phyloP scores from a whole-genome alignment of 2,329 filamentous ascomycete species.

The Penicillium crustosum region DNA sequence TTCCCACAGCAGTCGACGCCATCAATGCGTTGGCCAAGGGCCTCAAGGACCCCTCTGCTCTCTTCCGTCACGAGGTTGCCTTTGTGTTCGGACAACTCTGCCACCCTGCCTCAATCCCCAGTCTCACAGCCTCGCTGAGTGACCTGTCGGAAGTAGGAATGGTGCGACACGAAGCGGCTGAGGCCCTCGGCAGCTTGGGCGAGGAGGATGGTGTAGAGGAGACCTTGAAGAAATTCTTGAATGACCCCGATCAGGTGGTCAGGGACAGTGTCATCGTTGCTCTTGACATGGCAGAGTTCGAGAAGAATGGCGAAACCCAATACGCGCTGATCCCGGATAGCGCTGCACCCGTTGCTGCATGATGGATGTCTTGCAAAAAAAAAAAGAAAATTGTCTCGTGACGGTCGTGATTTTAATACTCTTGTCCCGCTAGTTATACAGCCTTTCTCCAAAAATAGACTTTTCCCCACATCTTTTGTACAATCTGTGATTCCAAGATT shows the following conservation, averaged over 20 bases:
- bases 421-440: conserved; percentile 30
- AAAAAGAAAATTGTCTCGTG: conserved; percentile 22
- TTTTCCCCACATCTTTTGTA: conserved; percentile 16
- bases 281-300: conserved; percentile 96
- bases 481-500: conserved; percentile 14
- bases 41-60: conserved; percentile 78
- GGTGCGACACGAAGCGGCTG: conserved; percentile 96
- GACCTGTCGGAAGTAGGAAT: conserved; percentile 84
- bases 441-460: conserved; percentile 23
- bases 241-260: conserved; percentile 91
- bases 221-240: conserved; percentile 74
- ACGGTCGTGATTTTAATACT: conserved; percentile 31
- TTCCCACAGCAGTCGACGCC: conserved; percentile 85
- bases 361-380: conserved; percentile 17
- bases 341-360: conserved; percentile 30
- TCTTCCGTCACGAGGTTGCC: conserved; percentile 96
- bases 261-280: conserved; percentile 93
- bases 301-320: conserved; percentile 82
- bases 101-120: conserved; percentile 94
- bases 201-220: conserved; percentile 92
- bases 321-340: conserved; percentile 83
- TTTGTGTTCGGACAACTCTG: conserved; percentile 97
- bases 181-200: conserved; percentile 89
- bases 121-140: conserved; percentile 74
- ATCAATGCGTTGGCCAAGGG: conserved; percentile 82